Percentiles rank a stretch among this genome's conserved stretches.
Conservation (phyloP, 345 rosid species). For the Rhizophora apiculata region DNA sequence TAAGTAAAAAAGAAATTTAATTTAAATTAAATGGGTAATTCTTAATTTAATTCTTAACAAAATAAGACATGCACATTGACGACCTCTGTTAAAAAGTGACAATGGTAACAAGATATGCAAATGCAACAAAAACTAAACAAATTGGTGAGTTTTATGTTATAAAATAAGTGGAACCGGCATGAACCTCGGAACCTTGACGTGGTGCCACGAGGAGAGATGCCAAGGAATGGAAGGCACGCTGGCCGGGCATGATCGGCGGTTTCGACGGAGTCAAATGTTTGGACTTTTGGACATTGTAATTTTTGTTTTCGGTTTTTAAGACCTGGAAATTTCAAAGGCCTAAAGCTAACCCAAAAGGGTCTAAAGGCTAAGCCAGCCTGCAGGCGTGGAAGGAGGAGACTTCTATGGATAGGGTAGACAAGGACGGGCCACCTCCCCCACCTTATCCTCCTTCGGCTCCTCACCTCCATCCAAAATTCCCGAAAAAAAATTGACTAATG, state of each 20-base stretch:
- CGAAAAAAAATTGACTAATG: too few relatives aligned
- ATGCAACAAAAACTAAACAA: too few relatives aligned
- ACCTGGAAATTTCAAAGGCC: background rate
- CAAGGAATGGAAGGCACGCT: constrained; percentile 13
- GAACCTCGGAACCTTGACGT: constrained; percentile 20
- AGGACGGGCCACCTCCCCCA: constrained; percentile 29
- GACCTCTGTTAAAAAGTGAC: too few relatives aligned
- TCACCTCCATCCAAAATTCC: background rate
- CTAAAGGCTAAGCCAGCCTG: background rate
- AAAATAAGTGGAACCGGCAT: constrained; percentile 24
- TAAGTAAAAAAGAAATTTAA: too few relatives aligned
- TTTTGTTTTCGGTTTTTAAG: background rate
- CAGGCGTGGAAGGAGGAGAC: constrained; percentile 25
- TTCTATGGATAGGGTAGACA: constrained; percentile 29
- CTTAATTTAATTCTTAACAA: too few relatives aligned
- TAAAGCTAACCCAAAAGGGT: too few relatives aligned
- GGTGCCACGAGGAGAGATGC: constrained; percentile 45
- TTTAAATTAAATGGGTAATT: too few relatives aligned
- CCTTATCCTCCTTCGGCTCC: constrained; percentile 23
- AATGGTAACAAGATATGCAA: too few relatives aligned
- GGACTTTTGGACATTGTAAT: background rate
- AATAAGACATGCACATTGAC: too few relatives aligned
- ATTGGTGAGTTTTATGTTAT: background rate
- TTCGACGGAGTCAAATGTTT: constrained; percentile 31
- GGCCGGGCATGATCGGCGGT: constrained; percentile 33